These are phyloP conservation scores for Trichophyton schoenleinii DNA, from an alignment of 2,329 filamentous ascomycete species.

Conservation along the genomic window DNA sequence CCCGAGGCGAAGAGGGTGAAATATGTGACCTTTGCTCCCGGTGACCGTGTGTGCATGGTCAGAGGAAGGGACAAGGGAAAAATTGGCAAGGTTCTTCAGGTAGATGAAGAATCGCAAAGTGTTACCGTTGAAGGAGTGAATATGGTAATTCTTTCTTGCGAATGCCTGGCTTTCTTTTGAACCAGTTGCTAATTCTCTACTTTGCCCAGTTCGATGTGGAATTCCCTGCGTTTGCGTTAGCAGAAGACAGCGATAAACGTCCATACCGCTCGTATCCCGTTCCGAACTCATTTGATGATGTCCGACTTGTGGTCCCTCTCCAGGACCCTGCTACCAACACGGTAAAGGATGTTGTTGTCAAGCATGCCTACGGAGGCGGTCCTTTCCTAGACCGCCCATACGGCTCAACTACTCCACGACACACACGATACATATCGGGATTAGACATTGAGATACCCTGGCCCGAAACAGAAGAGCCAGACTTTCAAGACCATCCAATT, in stretches of 20 bases:
- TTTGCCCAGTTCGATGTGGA: conserved; percentile 29
- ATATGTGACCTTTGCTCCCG: conserved; percentile 50
- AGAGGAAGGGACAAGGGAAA: conserved; percentile 69
- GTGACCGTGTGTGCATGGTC: conserved; percentile 72
- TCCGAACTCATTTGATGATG: conserved; percentile 53
- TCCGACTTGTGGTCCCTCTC: conserved; percentile 72
- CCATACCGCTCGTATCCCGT: conserved; percentile 39
- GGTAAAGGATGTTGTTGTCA: conserved; percentile 63
- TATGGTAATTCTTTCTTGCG: conserved; percentile 41
- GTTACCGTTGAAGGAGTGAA: conserved; percentile 52
- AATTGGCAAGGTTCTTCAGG: conserved; percentile 57
- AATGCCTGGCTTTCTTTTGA: not conserved
- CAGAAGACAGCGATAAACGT: conserved; percentile 27
- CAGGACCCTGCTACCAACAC: conserved; percentile 51
- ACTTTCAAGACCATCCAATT: conserved; percentile 42
- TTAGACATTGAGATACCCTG: conserved; percentile 64
- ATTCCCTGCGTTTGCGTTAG: conserved; percentile 27
- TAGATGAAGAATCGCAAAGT: conserved; percentile 45
- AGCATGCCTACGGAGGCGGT: conserved; percentile 48
- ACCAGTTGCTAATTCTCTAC: not conserved
- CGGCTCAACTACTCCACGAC: conserved; percentile 30
- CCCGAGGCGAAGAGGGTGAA: conserved; percentile 28
- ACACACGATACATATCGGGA: conserved; percentile 50
- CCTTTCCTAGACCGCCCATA: conserved; percentile 41
- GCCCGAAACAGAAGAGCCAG: conserved; percentile 46